Conservation (phyloP, 1,139 yeast species). For the Candida tetrigidarum region DNA sequence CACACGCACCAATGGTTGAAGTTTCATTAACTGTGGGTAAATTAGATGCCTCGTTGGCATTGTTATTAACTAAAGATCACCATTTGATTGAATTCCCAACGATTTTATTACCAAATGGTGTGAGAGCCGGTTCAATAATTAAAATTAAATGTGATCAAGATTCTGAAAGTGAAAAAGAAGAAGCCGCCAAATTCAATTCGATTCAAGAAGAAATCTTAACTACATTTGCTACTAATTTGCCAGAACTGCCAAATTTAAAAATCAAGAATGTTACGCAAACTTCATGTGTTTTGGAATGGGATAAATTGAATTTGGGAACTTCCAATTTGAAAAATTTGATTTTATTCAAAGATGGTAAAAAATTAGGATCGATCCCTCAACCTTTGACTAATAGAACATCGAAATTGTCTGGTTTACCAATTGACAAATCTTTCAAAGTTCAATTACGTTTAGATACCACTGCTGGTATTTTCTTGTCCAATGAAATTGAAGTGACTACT, state of each 20-base stretch:
- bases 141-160: constrained; percentile 86
- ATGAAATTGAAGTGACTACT: constrained; percentile 71
- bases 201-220: constrained; percentile 77
- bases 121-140: constrained; percentile 92
- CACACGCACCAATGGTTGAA: constrained; percentile 61
- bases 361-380: constrained; percentile 85
- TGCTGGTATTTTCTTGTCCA: constrained; percentile 82
- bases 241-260: constrained; percentile 71
- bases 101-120: constrained; percentile 85
- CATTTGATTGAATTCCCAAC: constrained; percentile 97
- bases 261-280: constrained; percentile 90
- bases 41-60: constrained; percentile 92
- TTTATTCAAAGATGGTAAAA: constrained; percentile 76
- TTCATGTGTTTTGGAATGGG: constrained; percentile 95
- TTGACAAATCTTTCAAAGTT: constrained; percentile 81
- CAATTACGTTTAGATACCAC: constrained; percentile 84
- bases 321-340: constrained; percentile 78
- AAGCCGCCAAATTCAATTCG: constrained; percentile 57
- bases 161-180: constrained; percentile 64
- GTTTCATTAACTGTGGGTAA: constrained; percentile 95
- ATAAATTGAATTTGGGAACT: constrained; percentile 80
- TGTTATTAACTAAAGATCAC: constrained; percentile 88
- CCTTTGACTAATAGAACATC: constrained; percentile 82
- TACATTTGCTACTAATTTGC: constrained; percentile 75
- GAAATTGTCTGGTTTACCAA: constrained; percentile 88